Evolutionary conservation across 768 basidiomycete genomes (phyloP), one percentile per base, ranked within the genome.

Genomic region (Tulasnella sp.): DNA sequence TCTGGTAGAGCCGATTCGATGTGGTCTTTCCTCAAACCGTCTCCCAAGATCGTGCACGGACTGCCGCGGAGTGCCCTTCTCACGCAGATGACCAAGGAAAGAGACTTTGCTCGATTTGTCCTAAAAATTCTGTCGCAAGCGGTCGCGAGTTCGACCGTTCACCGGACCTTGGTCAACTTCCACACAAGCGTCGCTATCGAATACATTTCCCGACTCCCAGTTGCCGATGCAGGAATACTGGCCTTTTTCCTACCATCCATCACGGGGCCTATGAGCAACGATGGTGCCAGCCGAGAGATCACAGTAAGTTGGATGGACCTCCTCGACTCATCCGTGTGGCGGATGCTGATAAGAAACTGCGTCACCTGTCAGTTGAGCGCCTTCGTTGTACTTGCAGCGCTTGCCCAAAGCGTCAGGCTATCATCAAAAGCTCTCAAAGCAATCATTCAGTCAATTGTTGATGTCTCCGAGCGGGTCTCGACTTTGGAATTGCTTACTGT

Each of bases 111-210:
- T 5, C 91, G 92, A 26, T 93, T 93, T 80, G 85, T 94, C 9
- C 85, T 89, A 0, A 86, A 86, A 5, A 83, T 97, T 18, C 87
- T 97, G 2, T 91, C 93, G 0, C 79, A 80, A 13, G 83, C 84
- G 13, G 77, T 82, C 48, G 82, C 82, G 26, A 87, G 90, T 0
- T 78, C 91, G 75, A 89, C 89, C 81, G 83, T 79, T 73, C 91
- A 97, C 82, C 91, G 91, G 48, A 89, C 92, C 0, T 84, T 99
- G 20, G 84, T 95, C 67, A 90, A 91, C 0, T 98, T 98, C 85
- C 93, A 94, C 83, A 88, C 92, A 9, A 91, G 92, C 9, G 89
- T 88, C 0, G 84, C 95, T 67, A 89, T 96, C 44, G 95, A 94
- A 55, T 96, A 92, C 82, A 86, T 99, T 51, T 88, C 90, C 48